phyloP scores from a whole-genome alignment of 1,284 basidiomycete species.

The Cryptococcus sp. region DNA sequence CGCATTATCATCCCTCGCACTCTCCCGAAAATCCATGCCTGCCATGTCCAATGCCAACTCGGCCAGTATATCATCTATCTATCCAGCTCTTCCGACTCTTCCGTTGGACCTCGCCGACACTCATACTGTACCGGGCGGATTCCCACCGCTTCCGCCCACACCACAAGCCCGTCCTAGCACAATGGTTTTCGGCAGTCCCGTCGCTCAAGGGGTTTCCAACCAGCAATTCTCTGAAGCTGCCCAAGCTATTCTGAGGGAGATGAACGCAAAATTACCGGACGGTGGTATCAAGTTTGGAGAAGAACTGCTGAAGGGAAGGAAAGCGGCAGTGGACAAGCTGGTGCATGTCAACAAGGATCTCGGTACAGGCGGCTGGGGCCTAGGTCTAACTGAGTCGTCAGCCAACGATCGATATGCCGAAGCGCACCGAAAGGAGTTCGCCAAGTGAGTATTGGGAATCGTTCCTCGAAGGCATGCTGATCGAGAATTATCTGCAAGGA shows the following conservation, averaged over 20 bases:
- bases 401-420: conserved; percentile 41
- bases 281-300: conserved; percentile 27
- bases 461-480: neutral
- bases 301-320: conserved; percentile 47
- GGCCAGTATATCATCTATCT: conserved; percentile 30
- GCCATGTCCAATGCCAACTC: conserved; percentile 21
- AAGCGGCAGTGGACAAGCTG: conserved; percentile 40
- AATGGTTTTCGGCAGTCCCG: conserved; percentile 34
- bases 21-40: conserved; percentile 42
- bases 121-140: conserved; percentile 19
- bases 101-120: conserved; percentile 16
- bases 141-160: conserved; percentile 21
- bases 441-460: conserved; percentile 31
- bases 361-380: conserved; percentile 40
- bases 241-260: conserved; percentile 39
- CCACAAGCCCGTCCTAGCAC: conserved; percentile 5
- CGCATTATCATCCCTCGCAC: conserved; percentile 5
- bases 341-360: conserved; percentile 34
- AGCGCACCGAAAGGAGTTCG: conserved; percentile 44
- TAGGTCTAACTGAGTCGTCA: conserved; percentile 8
- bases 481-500: conserved; percentile 19
- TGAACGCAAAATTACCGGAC: conserved; percentile 44
- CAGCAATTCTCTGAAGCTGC: conserved; percentile 41
- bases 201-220: conserved; percentile 24
- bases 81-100: conserved; percentile 35